These are phyloP conservation scores for Globisporangium rhizosaccharum DNA, from an alignment of 352 stramenopile genomes.

Conservation along the genomic window DNA sequence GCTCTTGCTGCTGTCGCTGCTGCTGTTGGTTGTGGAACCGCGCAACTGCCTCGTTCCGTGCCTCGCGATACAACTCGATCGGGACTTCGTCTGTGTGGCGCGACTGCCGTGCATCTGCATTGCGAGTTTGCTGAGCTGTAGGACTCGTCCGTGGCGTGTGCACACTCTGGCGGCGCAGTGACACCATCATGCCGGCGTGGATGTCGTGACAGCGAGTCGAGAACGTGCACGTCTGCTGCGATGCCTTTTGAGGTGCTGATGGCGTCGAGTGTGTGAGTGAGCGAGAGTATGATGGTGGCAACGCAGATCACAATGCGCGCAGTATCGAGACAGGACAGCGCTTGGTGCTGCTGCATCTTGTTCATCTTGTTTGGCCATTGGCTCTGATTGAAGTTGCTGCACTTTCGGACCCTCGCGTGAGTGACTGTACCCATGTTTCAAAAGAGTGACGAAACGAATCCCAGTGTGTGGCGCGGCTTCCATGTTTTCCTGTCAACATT, in stretches of 20 bases:
- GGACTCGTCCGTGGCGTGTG: background rate
- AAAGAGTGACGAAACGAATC: slow-evolving; percentile 1
- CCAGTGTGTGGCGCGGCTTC: background rate
- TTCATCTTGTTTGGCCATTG: background rate
- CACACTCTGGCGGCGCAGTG: background rate
- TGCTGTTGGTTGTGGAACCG: slow-evolving; percentile 2
- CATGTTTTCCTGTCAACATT: too few relatives aligned
- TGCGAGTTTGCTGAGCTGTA: background rate
- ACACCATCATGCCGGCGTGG: background rate
- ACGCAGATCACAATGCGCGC: too few relatives aligned
- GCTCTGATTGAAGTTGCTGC: background rate
- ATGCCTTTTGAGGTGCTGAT: background rate
- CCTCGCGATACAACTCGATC: slow-evolving; percentile 8
- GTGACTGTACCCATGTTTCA: slow-evolving; percentile 8
- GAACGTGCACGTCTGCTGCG: background rate
- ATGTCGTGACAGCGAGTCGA: background rate
- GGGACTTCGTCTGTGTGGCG: background rate
- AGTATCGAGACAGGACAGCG: too few relatives aligned
- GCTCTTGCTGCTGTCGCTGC: background rate
- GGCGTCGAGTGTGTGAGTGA: background rate
- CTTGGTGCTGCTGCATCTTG: too few relatives aligned
- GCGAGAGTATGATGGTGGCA: background rate
- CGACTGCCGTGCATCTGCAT: background rate
- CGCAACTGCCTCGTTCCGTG: slow-evolving; percentile 4
- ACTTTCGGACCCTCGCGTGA: background rate